A percentile compares a stretch with the other conserved stretches of the same genome.
These are phyloP conservation scores for Malassezia slooffiae DNA, from an alignment of 1,284 basidiomycete genomes.

Conservation along the genomic window DNA sequence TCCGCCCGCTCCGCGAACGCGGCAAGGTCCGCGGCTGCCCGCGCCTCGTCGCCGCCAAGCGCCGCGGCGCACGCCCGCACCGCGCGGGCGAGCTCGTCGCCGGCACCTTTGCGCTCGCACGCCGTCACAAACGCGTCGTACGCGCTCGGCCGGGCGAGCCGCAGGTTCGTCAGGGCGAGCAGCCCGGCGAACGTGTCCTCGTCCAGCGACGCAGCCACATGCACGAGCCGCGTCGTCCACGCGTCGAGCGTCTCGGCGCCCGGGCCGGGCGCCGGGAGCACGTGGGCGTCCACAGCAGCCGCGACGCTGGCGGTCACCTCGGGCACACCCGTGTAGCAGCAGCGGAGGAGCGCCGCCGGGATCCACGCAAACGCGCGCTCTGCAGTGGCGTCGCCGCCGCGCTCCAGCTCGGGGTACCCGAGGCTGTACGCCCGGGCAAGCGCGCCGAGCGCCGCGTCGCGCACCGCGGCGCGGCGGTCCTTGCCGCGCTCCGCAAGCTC, in stretches of 20 bases:
- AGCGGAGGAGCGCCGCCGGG: constrained; percentile 60
- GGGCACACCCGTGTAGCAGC: constrained; percentile 40
- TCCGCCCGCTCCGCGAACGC: constrained; percentile 80
- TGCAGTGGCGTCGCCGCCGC: constrained; percentile 61
- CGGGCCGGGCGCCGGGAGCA: constrained; percentile 70
- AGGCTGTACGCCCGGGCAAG: constrained; percentile 68
- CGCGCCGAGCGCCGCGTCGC: constrained; percentile 66
- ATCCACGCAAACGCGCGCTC: constrained; percentile 81
- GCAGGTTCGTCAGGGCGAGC: constrained; percentile 53
- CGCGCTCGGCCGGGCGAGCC: constrained; percentile 17
- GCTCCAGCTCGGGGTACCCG: constrained; percentile 85
- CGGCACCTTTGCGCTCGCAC: constrained; percentile 50
- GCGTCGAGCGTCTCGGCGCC: constrained; percentile 59
- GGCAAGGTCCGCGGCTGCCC: constrained; percentile 66
- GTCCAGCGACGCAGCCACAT: constrained; percentile 63
- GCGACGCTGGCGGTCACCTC: constrained; percentile 52
- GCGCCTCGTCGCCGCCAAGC: constrained; percentile 49
- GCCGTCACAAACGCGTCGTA: constrained; percentile 25
- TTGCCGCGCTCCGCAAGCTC: constrained; percentile 61
- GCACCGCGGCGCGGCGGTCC: constrained; percentile 78
- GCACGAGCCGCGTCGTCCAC: constrained; percentile 75
- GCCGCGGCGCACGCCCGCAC: constrained; percentile 37
- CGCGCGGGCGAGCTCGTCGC: constrained; percentile 59
- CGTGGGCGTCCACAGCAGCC: constrained; percentile 57
- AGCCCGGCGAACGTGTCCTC: constrained; percentile 52